A percentile compares a stretch with the other conserved stretches of the same genome.
phyloP scores from a whole-genome alignment of 192 early-diverging fungal species.

The Coemansia sp. region DNA sequence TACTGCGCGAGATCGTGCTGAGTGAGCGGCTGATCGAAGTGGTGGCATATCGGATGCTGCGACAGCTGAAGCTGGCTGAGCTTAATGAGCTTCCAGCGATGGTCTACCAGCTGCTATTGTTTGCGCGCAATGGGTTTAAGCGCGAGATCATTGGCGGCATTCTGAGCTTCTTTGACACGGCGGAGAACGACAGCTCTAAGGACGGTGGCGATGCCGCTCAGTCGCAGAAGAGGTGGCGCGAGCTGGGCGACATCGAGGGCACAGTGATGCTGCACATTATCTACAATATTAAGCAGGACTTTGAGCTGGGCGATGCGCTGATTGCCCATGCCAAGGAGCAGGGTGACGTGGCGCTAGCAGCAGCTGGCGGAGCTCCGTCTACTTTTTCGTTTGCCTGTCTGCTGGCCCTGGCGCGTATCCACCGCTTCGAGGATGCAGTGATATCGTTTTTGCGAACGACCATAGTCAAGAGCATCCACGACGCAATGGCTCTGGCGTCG shows the following conservation, averaged over 20 bases:
- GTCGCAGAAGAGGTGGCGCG: conserved; percentile 23
- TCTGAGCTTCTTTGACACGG: conserved; percentile 62
- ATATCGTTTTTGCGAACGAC: conserved; percentile 28
- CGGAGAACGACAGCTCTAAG: conserved; percentile 33
- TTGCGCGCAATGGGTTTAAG: conserved; percentile 67
- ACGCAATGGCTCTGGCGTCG: conserved; percentile 15
- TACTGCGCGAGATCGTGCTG: conserved; percentile 38
- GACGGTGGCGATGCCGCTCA: background rate
- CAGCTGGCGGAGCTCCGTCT: conserved; percentile 35
- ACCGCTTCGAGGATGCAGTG: conserved; percentile 71
- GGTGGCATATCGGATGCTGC: conserved; percentile 37
- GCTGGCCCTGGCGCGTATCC: conserved; percentile 69
- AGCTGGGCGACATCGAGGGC: conserved; percentile 65
- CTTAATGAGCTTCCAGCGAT: conserved; percentile 64
- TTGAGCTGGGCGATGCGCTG: conserved; percentile 53
- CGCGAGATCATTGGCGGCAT: conserved; percentile 61
- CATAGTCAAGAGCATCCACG: conserved; percentile 30
- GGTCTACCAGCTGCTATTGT: conserved; percentile 69
- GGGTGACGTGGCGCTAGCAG: conserved; percentile 41
- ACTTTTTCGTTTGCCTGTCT: conserved; percentile 71
- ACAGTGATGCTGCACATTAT: conserved; percentile 74
- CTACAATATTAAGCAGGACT: conserved; percentile 76
- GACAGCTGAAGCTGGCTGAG: conserved; percentile 31
- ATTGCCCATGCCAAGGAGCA: conserved; percentile 58
- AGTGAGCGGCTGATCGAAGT: conserved; percentile 17